These are phyloP conservation scores for Lachancea dasiensis DNA, from an alignment of 805 yeast species.

Conservation along the genomic window DNA sequence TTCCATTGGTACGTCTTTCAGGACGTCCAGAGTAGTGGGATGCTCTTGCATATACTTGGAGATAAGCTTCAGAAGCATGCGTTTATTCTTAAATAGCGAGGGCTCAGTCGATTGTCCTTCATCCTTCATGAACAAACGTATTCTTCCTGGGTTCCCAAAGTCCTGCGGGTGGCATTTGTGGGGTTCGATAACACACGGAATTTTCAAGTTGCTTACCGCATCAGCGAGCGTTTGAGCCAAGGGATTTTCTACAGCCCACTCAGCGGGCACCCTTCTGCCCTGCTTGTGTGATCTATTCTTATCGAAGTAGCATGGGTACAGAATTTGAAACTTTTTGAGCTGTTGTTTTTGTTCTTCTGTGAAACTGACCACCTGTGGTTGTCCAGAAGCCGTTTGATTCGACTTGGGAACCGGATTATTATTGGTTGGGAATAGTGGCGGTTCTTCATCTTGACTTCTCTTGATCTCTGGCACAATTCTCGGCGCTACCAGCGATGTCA, in stretches of 20 bases:
- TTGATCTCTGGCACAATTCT: constrained; percentile 53
- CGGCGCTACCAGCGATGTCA: constrained; percentile 69
- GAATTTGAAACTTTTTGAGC: constrained; percentile 60
- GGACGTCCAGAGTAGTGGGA: constrained; percentile 62
- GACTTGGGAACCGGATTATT: constrained; percentile 1
- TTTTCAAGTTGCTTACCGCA: constrained; percentile 44
- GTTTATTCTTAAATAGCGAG: constrained; percentile 41
- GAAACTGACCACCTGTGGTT: constrained; percentile 26
- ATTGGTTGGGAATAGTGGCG: constrained; percentile 26
- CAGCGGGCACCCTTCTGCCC: constrained; percentile 71
- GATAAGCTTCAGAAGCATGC: constrained; percentile 56
- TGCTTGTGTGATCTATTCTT: constrained; percentile 62
- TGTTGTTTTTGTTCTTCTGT: constrained; percentile 50
- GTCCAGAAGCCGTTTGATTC: constrained; percentile 13
- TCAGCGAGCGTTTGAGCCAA: constrained; percentile 76
- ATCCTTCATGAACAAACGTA: constrained; percentile 63
- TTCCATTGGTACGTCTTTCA: constrained; percentile 61
- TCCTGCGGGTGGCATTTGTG: constrained; percentile 93
- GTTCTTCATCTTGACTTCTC: constrained; percentile 51
- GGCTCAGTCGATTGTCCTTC: constrained; percentile 38
- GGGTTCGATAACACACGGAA: constrained; percentile 53
- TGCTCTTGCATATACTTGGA: constrained; percentile 55
- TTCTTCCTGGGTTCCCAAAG: constrained; percentile 96
- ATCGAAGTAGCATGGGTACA: constrained; percentile 94
- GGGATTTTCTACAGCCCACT: constrained; percentile 79